Base-by-base conservation (phyloP, 2,329 filamentous ascomycete species). In the Hymenoscyphus linearis region DNA sequence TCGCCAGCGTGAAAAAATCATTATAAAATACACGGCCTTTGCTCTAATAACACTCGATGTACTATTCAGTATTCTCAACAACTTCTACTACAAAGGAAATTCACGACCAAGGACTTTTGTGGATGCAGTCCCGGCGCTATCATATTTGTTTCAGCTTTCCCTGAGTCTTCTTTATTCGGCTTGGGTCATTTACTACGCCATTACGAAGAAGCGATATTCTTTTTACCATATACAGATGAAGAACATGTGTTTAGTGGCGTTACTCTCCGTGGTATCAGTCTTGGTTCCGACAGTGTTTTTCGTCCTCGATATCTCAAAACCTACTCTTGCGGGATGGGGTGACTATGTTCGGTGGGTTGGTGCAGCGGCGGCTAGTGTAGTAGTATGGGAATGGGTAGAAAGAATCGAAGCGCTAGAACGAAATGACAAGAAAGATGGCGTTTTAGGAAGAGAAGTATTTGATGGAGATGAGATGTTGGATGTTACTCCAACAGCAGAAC, bases 11-110 rank as follows among this genome's bases (percentile, higher is more conserved):
- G 95, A 99, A 76, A 98, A 98, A 77, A 87, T 98, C 58, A 90
- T 98, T 67, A 99, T 99, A 77, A 98, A 98, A 77, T 99, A 93
- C 93, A 91, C 93, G 16, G 95, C 93, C 1, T 97, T 98, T 72
- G 92, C 89, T 2, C 83, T 99, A 61, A 97, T 99, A 70, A 85
- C 91, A 0, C 82, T 97, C 62, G 93, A 98, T 73, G 87, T 93
- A 52, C 85, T 93, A 12, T 99, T 99, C 74, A 93, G 89, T 71
- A 91, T 89, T 55, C 83, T 98, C 62, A 96, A 97, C 78, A 95
- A 90, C 70, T 98, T 98, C 71, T 74, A 84, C 57, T 82, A 83
- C 34, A 78, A 83, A 57, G 79, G 82, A 36, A 81, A 77, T 55
- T 80, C 81, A 22, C 83, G 86, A 62, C 90, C 91, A 1, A 82